Evolutionary conservation across 1,284 basidiomycete genomes (phyloP), one percentile per base, ranked within the genome.

Genomic region (Tylopilus sp.): DNA sequence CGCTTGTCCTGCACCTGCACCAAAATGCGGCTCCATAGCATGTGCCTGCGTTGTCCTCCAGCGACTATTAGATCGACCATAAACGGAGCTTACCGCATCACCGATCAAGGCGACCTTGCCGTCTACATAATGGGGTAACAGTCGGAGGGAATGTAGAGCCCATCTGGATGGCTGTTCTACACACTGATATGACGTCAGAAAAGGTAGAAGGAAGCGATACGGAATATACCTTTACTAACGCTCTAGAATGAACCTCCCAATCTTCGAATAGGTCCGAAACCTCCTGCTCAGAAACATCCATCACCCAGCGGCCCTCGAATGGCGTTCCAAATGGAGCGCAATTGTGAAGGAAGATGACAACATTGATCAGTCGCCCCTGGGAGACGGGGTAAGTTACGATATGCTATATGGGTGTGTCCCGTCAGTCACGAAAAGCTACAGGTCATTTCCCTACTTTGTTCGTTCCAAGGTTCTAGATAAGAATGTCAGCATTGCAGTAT

Each of bases 171-270:
- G 56, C 29, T 36, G 56, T 34, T 64, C 57, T 21, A 48, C 12
- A 18, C 53, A 58, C 61, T 63, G 24, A 11, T 10, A 35, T 17
- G 7, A n/a, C 15, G 14, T 62, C 28, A 31, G 15, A 36, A 41
- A 29, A 2, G 14, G 36, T 15, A 11, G 14, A 24, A 21, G 12
- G 11, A 17, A 37, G 11, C 4, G 6, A 9, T 9, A 14, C 8
- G 5, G 14, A 38, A 3, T 4, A 24, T 44, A 50, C 48, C 48
- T 50, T 50, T 4, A n/a, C 52, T n/a, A 80, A 46, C 4, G 67
- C 68, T 45, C 60, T 64, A 1, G 71, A 72, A 45, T 72, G 73
- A 6, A 64, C 56, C 49, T 78, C 77, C 73, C 74, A 78, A 10
- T 62, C 64, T 3, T 53, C 56, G 44, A 70, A 77, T 7, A 55